Conservation (phyloP, 75 land plant genomes). For the Pinus albicaulis region DNA sequence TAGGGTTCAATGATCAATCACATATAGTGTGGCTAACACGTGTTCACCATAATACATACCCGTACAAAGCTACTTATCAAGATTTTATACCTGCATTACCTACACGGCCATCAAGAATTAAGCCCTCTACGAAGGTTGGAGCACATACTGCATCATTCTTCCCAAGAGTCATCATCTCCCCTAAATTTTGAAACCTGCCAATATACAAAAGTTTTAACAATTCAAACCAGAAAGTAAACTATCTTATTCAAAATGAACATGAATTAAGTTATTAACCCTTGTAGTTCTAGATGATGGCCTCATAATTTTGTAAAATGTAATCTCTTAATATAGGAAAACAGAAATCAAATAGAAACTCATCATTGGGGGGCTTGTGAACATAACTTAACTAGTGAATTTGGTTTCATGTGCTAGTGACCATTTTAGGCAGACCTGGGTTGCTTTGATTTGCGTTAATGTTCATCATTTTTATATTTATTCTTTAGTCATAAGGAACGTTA, state of each 20-base stretch:
- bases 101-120: conserved; percentile 87
- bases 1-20: background rate
- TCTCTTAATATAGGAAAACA: too few species aligned
- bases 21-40: background rate
- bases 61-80: background rate
- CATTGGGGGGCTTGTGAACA: too few species aligned
- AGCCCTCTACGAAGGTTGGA: conserved; percentile 78
- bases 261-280: too few species aligned
- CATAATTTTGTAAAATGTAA: too few species aligned
- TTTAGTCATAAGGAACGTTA: too few species aligned
- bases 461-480: too few species aligned
- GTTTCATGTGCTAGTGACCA: too few species aligned
- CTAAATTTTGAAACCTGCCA: conserved; percentile 88
- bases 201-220: conserved; percentile 7
- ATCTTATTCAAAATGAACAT: background rate
- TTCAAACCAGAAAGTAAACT: background rate
- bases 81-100: conserved; percentile 78
- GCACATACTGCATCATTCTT: conserved; percentile 82
- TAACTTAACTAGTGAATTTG: too few species aligned
- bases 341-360: too few species aligned
- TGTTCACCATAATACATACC: background rate
- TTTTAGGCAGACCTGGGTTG: too few species aligned
- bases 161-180: conserved; percentile 99
- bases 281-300: too few species aligned
- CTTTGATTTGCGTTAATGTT: too few species aligned